Evolutionary conservation across 768 basidiomycete genomes (phyloP), one percentile per base, ranked within the genome.

Genomic region (Cantharellus cinnabarinus): DNA sequence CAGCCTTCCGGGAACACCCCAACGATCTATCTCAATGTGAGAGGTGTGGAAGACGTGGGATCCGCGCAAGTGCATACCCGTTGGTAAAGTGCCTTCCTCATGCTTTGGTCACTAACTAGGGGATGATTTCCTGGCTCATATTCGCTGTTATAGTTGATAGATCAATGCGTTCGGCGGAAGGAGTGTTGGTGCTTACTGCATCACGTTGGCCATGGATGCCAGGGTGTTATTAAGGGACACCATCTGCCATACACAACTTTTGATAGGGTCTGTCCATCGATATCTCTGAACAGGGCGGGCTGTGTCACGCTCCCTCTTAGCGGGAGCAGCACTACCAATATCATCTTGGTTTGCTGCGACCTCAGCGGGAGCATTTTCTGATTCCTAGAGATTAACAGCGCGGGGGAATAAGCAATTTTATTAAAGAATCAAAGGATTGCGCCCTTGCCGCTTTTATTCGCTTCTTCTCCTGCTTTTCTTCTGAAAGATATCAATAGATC

Each of bases 181-280:
- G 62, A 41, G 4, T 35, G 56, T 15, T 60, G 3, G 38, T 15
- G 55, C 70, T 52, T 57, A 71, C 70, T 67, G 66, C 63, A 69
- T 72, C 62, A 69, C 66, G 44, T 59, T 65, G 7, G 63, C 71
- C 50, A 77, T 59, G 61, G 84, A 73, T 69, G 84, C 87, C 58
- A 81, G 81, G 71, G 89, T 85, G 65, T 89, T 89, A 67, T 85
- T 89, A 60, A 90, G 66, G 67, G 80, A 74, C 58, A 88, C 85
- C 4, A 89, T 73, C 67, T 83, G 77, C 85, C 85, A 91, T 62
- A 91, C 78, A 38, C 79, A 76, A 44, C 68, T 69, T 72, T 87
- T 86, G 85, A 93, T 87, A 61, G 68, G 67, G 60, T 91, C 89
- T 42, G 83, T 87, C 72, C 89, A 70, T 3, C 81, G 71, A 67